Percentiles rank a stretch among this genome's conserved stretches.
Conservation (phyloP, 495 filamentous ascomycete genomes). For the Aspergillus conjunctus region DNA sequence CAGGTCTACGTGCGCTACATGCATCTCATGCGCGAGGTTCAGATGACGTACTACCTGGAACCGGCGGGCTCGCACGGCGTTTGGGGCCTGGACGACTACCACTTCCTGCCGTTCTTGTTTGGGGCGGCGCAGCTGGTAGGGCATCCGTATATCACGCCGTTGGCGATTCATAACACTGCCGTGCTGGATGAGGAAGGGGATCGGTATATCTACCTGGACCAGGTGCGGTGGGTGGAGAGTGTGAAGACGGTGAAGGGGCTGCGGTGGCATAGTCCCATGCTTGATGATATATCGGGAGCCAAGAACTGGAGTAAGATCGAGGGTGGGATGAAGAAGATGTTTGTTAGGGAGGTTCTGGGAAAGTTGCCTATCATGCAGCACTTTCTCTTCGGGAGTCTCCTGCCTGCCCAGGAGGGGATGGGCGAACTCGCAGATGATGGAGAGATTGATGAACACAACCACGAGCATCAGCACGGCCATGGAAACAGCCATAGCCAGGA, state of each 20-base stretch:
- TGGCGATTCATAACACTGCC: constrained; percentile 81
- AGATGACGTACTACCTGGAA: constrained; percentile 91
- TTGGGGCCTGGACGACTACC: constrained; percentile 97
- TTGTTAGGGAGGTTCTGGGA: constrained; percentile 84
- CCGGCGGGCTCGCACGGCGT: constrained; percentile 95
- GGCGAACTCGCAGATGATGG: constrained; percentile 53
- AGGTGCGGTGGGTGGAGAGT: constrained; percentile 90
- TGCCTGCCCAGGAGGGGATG: constrained; percentile 84
- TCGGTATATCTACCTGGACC: constrained; percentile 86
- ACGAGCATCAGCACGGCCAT: constrained; percentile 68
- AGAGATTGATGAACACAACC: constrained; percentile 53
- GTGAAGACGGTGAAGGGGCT: constrained; percentile 96
- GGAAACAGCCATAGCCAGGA: constrained; percentile 60
- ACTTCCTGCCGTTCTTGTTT: constrained; percentile 94
- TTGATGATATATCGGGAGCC: constrained; percentile 94
- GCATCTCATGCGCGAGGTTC: constrained; percentile 77
- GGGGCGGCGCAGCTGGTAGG: constrained; percentile 88
- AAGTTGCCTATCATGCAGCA: constrained; percentile 99
- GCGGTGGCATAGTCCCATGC: constrained; percentile 97
- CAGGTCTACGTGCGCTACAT: constrained; percentile 79
- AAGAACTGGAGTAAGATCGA: constrained; percentile 93
- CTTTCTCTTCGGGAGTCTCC: constrained; percentile 84
- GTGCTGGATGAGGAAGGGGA: constrained; percentile 81
- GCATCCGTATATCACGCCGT: constrained; percentile 84
- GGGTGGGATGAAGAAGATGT: constrained; percentile 94